A percentile compares a stretch with the other conserved stretches of the same genome.
These are phyloP conservation scores for Hypoxylon sp. DNA, from an alignment of 2,329 filamentous ascomycete genomes.

Conservation along the genomic window DNA sequence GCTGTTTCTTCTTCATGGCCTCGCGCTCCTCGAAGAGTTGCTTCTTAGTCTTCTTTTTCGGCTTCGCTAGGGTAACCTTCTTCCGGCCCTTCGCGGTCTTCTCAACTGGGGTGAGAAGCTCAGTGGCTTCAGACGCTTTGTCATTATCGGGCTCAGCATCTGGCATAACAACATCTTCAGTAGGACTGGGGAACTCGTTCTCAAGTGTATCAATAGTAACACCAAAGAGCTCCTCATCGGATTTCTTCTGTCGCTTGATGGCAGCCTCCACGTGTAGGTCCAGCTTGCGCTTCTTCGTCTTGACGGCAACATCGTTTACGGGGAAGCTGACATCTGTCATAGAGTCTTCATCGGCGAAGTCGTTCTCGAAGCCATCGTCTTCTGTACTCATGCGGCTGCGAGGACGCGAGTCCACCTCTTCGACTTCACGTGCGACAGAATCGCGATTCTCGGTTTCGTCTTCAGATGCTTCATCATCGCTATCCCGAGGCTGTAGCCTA, in stretches of 20 bases:
- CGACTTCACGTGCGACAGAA: slow-evolving; percentile 79
- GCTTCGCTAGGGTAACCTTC: slow-evolving; percentile 63
- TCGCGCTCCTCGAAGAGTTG: slow-evolving; percentile 54
- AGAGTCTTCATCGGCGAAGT: slow-evolving; percentile 71
- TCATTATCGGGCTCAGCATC: slow-evolving; percentile 63
- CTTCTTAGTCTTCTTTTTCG: slow-evolving; percentile 71
- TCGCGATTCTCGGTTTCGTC: slow-evolving; percentile 76
- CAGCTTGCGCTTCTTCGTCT: slow-evolving; percentile 79
- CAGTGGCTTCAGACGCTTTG: slow-evolving; percentile 61
- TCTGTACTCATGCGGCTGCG: slow-evolving; percentile 79
- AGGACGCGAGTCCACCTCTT: slow-evolving; percentile 85
- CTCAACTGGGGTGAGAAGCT: slow-evolving; percentile 59
- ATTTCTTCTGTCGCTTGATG: slow-evolving; percentile 84
- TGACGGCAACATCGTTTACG: slow-evolving; percentile 67
- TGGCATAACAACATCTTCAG: slow-evolving; percentile 64
- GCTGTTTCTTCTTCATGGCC: slow-evolving; percentile 76
- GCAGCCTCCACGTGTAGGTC: slow-evolving; percentile 76
- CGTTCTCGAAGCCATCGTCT: slow-evolving; percentile 67
- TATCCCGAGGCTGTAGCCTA: slow-evolving; percentile 78
- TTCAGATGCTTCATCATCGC: slow-evolving; percentile 85
- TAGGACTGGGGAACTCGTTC: slow-evolving; percentile 61
- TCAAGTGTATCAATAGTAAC: slow-evolving; percentile 69
- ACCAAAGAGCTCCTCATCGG: slow-evolving; percentile 82
- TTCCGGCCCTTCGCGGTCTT: slow-evolving; percentile 65
- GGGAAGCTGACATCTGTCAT: slow-evolving; percentile 81